Conservation (phyloP, 108 stramenopile genomes). For the Nitzschia palea region DNA sequence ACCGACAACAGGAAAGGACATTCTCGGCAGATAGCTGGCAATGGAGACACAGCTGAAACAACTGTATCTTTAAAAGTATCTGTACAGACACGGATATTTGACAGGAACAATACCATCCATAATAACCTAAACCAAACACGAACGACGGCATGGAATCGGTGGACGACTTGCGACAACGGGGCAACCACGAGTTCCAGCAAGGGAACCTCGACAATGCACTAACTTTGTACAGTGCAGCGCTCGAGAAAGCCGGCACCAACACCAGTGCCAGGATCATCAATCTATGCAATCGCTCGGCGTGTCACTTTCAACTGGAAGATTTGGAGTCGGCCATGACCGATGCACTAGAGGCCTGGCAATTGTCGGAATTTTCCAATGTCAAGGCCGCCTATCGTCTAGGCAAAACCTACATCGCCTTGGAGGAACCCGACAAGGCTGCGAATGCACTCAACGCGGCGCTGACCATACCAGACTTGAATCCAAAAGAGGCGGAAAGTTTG, state of each 20-base stretch:
- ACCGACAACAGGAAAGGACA: too few relatives aligned
- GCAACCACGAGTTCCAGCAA: conserved; percentile 49
- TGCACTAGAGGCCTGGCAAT: conserved; percentile 56
- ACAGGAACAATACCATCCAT: too few relatives aligned
- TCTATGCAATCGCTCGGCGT: conserved; percentile 81
- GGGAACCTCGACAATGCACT: conserved; percentile 42
- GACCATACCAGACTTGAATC: conserved; percentile 3
- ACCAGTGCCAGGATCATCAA: conserved; percentile 33
- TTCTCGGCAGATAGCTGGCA: too few relatives aligned
- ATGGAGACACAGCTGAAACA: too few relatives aligned
- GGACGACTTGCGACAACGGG: conserved; percentile 49
- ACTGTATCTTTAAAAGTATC: too few relatives aligned
- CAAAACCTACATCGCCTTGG: conserved; percentile 64
- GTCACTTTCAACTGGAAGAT: conserved; percentile 65
- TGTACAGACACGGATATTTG: too few relatives aligned
- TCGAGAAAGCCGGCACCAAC: conserved; percentile 17
- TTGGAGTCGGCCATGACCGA: conserved; percentile 56
- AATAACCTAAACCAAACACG: too few relatives aligned
- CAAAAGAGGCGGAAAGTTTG: conserved; percentile 47
- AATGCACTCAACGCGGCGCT: conserved; percentile 25
- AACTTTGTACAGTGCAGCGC: conserved; percentile 37
- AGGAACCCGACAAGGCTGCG: conserved; percentile 43
- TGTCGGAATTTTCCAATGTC: conserved; percentile 31
- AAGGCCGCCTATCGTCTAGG: conserved; percentile 81
- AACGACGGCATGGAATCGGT: not conserved